Percentiles rank a stretch among this genome's conserved stretches.
Evolutionary conservation across 2,329 filamentous ascomycete species (phyloP).

Genomic region (Cercospora sp.): DNA sequence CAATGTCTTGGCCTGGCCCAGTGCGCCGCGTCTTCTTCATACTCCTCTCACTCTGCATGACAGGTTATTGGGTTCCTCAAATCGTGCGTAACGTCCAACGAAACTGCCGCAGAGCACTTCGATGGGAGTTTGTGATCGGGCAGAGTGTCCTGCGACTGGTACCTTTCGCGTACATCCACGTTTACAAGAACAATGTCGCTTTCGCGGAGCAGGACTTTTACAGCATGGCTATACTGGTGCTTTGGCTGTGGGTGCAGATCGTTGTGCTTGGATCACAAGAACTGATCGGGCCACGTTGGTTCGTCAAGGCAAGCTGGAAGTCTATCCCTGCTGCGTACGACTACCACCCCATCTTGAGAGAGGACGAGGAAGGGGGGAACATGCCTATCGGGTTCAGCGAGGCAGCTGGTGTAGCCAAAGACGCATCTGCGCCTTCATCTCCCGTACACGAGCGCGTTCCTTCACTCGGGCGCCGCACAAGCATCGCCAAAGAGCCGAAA

Average conservation of each 20-base stretch:
- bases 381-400: slow-evolving; percentile 70
- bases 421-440: slow-evolving; percentile 31
- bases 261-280: slow-evolving; percentile 78
- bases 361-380: slow-evolving; percentile 75
- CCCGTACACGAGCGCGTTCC: slow-evolving; percentile 29
- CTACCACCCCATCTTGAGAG: slow-evolving; percentile 86
- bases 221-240: slow-evolving; percentile 64
- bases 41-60: slow-evolving; percentile 68
- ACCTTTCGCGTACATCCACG: slow-evolving; percentile 84
- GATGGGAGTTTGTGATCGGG: slow-evolving; percentile 86
- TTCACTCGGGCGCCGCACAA: slow-evolving; percentile 17
- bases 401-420: slow-evolving; percentile 30
- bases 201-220: slow-evolving; percentile 69
- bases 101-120: slow-evolving; percentile 87
- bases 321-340: slow-evolving; percentile 73
- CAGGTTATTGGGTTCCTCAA: slow-evolving; percentile 91
- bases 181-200: slow-evolving; percentile 74
- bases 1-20: slow-evolving; percentile 57
- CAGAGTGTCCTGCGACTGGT: slow-evolving; percentile 76
- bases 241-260: slow-evolving; percentile 87
- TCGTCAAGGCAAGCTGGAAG: slow-evolving; percentile 66
- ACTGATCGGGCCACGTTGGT: slow-evolving; percentile 83
- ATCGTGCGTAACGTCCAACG: slow-evolving; percentile 87
- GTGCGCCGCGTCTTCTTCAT: slow-evolving; percentile 60
- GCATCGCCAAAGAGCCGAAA: slow-evolving; percentile 41